Percentiles rank a stretch among this genome's conserved stretches.
phyloP scores from a whole-genome alignment of 805 yeast genomes.

The Saccharomyces eubayanus region DNA sequence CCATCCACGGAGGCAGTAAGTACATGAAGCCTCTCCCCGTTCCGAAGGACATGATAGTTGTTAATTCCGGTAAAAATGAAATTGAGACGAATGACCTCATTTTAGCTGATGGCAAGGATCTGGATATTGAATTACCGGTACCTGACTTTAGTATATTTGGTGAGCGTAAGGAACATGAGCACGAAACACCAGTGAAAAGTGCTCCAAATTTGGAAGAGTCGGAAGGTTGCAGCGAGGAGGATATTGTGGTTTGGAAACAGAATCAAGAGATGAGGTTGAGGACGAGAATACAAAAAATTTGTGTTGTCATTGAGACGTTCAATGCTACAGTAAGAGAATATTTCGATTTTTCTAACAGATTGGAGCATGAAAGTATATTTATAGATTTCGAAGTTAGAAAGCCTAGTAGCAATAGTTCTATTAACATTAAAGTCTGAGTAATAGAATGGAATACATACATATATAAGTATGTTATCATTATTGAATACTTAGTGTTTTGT shows the following conservation, averaged over 20 bases:
- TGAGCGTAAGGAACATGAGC: neutral
- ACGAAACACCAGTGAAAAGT: neutral
- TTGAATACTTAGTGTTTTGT: neutral
- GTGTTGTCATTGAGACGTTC: constrained; percentile 15
- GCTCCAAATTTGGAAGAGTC: neutral
- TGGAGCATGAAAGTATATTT: constrained; percentile 12
- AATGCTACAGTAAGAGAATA: constrained; percentile 24
- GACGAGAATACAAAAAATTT: constrained; percentile 14
- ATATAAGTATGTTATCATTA: neutral
- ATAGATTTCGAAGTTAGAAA: constrained; percentile 20
- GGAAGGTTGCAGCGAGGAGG: neutral
- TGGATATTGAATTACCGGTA: neutral
- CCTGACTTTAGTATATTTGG: neutral
- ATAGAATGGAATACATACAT: neutral
- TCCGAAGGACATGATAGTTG: neutral
- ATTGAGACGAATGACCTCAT: neutral
- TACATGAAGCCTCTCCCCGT: neutral
- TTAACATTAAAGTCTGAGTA: neutral
- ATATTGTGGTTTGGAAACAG: neutral
- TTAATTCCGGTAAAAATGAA: neutral
- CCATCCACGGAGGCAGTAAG: neutral
- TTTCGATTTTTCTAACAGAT: constrained; percentile 16
- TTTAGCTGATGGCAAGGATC: neutral
- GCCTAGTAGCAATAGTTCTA: constrained; percentile 1
- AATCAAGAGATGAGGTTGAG: constrained; percentile 6